Conservation (phyloP, 176 grass and related monocot species). For the Leersia perrieri region DNA sequence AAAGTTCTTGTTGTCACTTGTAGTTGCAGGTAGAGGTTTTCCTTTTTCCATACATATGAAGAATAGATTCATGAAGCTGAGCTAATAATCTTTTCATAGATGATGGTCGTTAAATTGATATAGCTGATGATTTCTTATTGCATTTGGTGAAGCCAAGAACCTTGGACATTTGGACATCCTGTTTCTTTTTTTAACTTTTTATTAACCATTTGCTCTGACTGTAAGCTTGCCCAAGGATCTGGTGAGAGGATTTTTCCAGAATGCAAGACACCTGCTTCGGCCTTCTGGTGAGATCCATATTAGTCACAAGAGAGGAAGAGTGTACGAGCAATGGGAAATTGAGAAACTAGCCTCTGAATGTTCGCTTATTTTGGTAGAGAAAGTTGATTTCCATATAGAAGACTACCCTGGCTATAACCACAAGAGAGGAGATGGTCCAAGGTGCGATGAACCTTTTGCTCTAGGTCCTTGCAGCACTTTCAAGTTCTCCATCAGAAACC, state of each 20-base stretch:
- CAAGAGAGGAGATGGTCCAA: conserved; percentile 49
- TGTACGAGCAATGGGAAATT: conserved; percentile 41
- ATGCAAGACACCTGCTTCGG: conserved; percentile 45
- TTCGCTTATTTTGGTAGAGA: conserved; percentile 38
- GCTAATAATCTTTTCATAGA: not conserved
- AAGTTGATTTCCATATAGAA: conserved; percentile 30
- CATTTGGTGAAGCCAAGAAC: not conserved
- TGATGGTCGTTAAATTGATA: not conserved
- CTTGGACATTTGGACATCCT: not conserved
- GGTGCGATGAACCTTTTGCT: conserved; percentile 29
- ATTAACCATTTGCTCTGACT: conserved; percentile 10
- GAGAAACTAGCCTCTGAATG: conserved; percentile 26
- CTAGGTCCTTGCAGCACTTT: conserved; percentile 28
- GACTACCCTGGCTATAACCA: conserved; percentile 57
- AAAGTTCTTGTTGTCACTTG: not conserved
- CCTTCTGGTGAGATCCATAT: conserved; percentile 52
- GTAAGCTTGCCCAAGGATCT: conserved; percentile 43
- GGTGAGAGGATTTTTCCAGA: conserved; percentile 42
- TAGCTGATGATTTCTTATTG: not conserved
- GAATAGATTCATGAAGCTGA: not conserved
- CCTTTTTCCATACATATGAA: not conserved
- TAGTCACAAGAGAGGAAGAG: conserved; percentile 38
- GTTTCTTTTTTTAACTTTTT: not conserved
- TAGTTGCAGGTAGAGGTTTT: not conserved
- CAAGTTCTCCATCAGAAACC: conserved; percentile 30